phyloP scores from a whole-genome alignment of 2,329 filamentous ascomycete genomes.

The Tolypocladium endophyticum region DNA sequence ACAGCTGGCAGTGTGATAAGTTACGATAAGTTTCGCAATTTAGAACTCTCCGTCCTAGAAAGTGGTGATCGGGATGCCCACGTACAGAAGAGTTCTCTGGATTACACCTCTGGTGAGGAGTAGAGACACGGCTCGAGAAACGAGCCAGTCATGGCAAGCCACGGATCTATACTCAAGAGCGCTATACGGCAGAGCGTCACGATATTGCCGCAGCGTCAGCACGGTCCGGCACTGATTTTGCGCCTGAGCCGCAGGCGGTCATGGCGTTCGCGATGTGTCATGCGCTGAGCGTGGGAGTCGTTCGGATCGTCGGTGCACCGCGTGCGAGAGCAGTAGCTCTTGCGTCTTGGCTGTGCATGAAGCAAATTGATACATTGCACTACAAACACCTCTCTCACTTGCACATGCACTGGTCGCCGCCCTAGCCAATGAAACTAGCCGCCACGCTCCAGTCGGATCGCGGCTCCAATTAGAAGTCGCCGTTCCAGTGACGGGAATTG shows the following conservation, averaged over 20 bases:
- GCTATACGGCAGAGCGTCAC: not conserved
- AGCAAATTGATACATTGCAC: not conserved
- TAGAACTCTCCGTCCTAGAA: not conserved
- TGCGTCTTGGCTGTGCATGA: not conserved
- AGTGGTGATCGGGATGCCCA: not conserved
- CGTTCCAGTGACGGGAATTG: not conserved
- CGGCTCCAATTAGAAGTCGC: not conserved
- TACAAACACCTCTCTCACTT: not conserved
- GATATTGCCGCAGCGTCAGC: not conserved
- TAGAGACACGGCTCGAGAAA: not conserved
- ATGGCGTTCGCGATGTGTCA: not conserved
- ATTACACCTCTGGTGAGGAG: not conserved
- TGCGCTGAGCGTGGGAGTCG: not conserved
- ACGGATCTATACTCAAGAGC: not conserved
- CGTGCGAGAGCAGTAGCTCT: not conserved
- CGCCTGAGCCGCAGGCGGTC: not conserved
- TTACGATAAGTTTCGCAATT: not conserved
- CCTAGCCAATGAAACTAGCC: not conserved
- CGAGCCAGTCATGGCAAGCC: slow-evolving; percentile 2
- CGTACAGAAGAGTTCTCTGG: not conserved
- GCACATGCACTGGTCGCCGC: not conserved
- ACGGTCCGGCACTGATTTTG: not conserved
- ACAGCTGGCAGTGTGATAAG: not conserved
- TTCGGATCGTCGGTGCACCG: not conserved
- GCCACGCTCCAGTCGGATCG: not conserved